A percentile compares a stretch with the other conserved stretches of the same genome.
Evolutionary conservation across 202 grass and related monocot species (phyloP).

Genomic region (Elaeis oleifera): DNA sequence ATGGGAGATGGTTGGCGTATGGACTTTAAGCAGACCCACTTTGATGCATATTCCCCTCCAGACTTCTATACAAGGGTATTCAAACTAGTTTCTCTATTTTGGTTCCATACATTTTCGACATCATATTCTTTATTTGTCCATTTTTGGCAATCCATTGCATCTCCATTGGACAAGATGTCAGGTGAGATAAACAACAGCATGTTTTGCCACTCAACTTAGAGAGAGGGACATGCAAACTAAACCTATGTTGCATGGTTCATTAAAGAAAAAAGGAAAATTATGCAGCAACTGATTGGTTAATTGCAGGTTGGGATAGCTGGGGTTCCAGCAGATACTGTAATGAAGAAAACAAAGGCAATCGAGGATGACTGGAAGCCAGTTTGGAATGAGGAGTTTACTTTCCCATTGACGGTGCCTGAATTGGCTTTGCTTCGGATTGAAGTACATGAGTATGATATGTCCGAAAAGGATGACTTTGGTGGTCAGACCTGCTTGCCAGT

Average conservation of each 20-base stretch:
- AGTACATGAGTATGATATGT: conserved; percentile 29
- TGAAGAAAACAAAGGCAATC: conserved; percentile 18
- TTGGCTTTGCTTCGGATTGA: conserved; percentile 23
- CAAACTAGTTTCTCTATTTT: not conserved
- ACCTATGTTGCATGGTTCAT: no score
- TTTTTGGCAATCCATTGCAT: no score
- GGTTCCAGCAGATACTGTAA: conserved; percentile 13
- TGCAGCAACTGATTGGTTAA: not conserved
- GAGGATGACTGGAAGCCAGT: conserved; percentile 22
- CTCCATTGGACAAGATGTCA: no score
- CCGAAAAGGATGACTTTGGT: conserved; percentile 28
- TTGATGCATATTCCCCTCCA: conserved; percentile 28
- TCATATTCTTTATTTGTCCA: not conserved
- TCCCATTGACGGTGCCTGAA: conserved; percentile 23
- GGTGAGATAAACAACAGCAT: no score
- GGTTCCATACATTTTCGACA: not conserved
- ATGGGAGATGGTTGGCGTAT: conserved; percentile 23
- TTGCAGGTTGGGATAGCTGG: conserved; percentile 29
- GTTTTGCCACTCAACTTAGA: no score
- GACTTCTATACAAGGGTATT: conserved; percentile 29
- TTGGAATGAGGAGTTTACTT: conserved; percentile 21
- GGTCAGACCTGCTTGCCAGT: conserved; percentile 23
- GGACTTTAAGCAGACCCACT: conserved; percentile 21
- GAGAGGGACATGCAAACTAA: no score
- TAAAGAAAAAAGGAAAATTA: not conserved